Conservation (phyloP, 768 basidiomycete species). For the Imleria badia region DNA sequence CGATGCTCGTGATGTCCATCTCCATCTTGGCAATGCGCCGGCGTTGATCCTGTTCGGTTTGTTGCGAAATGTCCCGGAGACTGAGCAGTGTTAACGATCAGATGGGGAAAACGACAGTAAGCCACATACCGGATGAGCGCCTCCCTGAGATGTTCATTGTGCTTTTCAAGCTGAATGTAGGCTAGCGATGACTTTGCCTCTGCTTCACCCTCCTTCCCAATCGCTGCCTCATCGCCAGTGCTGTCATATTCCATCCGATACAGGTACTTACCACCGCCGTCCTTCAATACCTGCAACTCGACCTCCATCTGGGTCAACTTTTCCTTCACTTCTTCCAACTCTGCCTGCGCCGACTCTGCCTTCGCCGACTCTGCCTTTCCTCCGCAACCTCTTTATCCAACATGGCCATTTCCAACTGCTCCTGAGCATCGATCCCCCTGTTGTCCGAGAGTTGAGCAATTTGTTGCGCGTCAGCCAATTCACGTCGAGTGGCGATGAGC, state of each 20-base stretch:
- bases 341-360: conserved; percentile 66
- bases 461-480: conserved; percentile 74
- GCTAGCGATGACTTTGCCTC: conserved; percentile 58
- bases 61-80: conserved; percentile 83
- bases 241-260: not conserved
- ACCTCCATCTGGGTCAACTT: conserved; percentile 76
- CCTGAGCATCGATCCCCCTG: conserved; percentile 74
- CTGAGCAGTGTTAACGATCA: conserved; percentile 37
- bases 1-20: conserved; percentile 74
- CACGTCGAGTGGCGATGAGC: conserved; percentile 69
- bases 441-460: conserved; percentile 69
- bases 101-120: not conserved
- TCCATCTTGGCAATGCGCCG: conserved; percentile 84
- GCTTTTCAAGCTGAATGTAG: conserved; percentile 90
- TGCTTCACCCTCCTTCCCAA: conserved; percentile 31
- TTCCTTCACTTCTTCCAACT: conserved; percentile 79
- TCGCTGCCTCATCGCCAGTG: conserved; percentile 14
- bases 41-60: conserved; percentile 84
- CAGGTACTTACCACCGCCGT: conserved; percentile 39
- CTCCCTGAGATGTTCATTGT: conserved; percentile 94
- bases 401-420: conserved; percentile 93
- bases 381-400: conserved; percentile 97
- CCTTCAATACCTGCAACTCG: conserved; percentile 77
- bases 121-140: conserved; percentile 73
- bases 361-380: conserved; percentile 92